Percentiles rank a stretch among this genome's conserved stretches.
Evolutionary conservation across 164 flowering plant species (phyloP).

Genomic region (Sedum album): DNA sequence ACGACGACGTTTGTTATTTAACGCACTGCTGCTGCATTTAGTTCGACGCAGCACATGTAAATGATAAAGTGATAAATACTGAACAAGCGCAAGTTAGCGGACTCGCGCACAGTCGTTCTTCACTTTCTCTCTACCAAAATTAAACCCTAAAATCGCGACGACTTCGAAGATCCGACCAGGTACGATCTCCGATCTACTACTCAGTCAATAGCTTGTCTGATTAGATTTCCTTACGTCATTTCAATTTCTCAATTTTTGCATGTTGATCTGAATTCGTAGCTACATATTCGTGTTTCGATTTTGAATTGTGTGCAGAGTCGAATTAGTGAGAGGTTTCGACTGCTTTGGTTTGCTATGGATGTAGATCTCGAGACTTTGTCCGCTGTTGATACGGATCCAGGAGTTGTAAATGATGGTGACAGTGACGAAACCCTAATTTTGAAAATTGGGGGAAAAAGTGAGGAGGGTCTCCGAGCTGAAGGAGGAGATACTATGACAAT

Average conservation of each 20-base stretch:
- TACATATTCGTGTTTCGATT: not conserved
- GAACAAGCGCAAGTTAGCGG: not conserved
- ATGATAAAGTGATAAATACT: not conserved
- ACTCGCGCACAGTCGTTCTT: not conserved
- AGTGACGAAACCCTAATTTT: constrained; percentile 15
- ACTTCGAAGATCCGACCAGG: not conserved
- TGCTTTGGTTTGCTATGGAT: constrained; percentile 22
- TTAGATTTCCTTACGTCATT: too few species aligned
- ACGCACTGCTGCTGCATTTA: constrained; percentile 18
- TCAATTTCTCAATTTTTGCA: not conserved
- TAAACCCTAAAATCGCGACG: not conserved
- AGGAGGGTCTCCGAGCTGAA: constrained; percentile 12
- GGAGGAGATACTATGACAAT: constrained; percentile 12
- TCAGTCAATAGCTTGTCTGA: not conserved
- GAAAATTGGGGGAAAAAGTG: constrained; percentile 11
- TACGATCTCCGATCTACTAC: not conserved
- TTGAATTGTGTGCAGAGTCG: not conserved
- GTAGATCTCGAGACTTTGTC: constrained; percentile 18
- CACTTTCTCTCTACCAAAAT: not conserved
- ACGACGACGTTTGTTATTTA: too few species aligned
- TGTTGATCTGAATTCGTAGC: not conserved
- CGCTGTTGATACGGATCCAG: constrained; percentile 13
- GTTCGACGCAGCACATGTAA: not conserved
- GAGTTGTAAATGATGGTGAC: constrained; percentile 15
- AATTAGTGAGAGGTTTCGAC: not conserved